These are phyloP conservation scores for Mortierella sp. DNA, from an alignment of 371 early-diverging fungal species.

Conservation along the genomic window DNA sequence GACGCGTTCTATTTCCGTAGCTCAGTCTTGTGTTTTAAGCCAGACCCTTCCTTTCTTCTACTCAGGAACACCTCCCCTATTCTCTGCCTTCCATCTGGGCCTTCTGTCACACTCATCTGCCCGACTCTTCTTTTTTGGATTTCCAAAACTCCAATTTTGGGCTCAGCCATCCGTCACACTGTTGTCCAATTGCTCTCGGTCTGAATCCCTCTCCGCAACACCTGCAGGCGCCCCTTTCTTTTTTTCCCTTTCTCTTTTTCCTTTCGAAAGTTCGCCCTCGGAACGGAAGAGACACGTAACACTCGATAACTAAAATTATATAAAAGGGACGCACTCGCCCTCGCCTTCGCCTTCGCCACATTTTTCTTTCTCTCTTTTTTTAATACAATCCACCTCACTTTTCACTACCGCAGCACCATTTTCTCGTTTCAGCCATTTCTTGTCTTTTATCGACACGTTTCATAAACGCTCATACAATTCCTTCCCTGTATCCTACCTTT, in stretches of 20 bases:
- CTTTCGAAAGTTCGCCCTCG: background rate
- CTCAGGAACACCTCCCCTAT: background rate
- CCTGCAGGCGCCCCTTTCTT: conserved; percentile 3
- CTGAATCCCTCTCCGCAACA: conserved; percentile 8
- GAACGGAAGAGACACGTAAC: too few relatives aligned
- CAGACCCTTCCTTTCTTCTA: background rate
- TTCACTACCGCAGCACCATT: background rate
- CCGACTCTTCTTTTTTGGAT: conserved; percentile 30
- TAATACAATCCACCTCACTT: background rate
- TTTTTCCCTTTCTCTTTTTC: background rate
- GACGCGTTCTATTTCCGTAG: too few relatives aligned
- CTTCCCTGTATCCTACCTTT: too few relatives aligned
- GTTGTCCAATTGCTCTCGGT: background rate
- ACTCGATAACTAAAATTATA: background rate
- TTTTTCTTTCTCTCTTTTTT: too few relatives aligned
- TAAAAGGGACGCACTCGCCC: background rate
- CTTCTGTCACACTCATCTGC: background rate
- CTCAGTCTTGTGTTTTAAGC: background rate
- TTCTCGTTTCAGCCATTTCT: background rate
- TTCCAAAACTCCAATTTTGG: conserved; percentile 49
- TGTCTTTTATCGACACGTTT: too few relatives aligned
- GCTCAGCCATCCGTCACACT: conserved; percentile 30
- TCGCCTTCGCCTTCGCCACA: background rate
- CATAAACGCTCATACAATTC: too few relatives aligned
- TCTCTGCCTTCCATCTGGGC: conserved; percentile 1